Base-by-base conservation (phyloP, 2,329 filamentous ascomycete species). In the Penicillium corylophilum region DNA sequence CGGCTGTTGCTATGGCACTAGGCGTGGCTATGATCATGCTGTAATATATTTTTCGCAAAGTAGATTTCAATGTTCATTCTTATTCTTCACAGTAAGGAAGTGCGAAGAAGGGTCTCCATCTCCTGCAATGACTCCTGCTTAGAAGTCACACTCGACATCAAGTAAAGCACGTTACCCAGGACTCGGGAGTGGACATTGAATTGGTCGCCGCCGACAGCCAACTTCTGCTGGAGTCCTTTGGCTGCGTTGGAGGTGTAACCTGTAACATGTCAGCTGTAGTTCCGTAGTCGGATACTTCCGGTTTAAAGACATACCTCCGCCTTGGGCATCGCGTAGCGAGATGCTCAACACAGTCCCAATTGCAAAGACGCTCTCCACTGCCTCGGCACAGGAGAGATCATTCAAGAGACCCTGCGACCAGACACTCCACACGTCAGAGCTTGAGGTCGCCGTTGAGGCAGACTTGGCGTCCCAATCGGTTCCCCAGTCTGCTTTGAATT, bases 321-420 rank as follows among this genome's bases (percentile, higher is more conserved):
- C 79, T 26, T 67, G 64, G 3, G 71, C 64, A 61, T 83, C 81
- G 36, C 73, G 71, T 20, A 85, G 59, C 12, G 77, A 76, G 33
- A 95, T 84, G 0, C 87, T 86, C 10, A 94, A 74, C 1, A 94
- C 87, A 2, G 83, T 88, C 0, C 90, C 90, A 1, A 94, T 72
- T 0, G 89, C 86, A 74, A 89, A 88, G 0, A 87, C 82, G 7
- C 85, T 82, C 2, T 82, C 77, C 0, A 94, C 82, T 0, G 74
- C 70, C 0, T 72, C 56, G 2, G 77, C 76, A 18, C 78, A 72
- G 4, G 87, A 91, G 2, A 92, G 63, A 12, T 74, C 67, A 2
- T 74, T 69, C 1, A 92, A 74, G 24, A 91, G 81, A 0, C 72
- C 66, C 1, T 77, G 76, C 0, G 84, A 82, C 89, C 89, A 94